phyloP scores from a whole-genome alignment of 306 rosid species.

The Mimosa pudica region DNA sequence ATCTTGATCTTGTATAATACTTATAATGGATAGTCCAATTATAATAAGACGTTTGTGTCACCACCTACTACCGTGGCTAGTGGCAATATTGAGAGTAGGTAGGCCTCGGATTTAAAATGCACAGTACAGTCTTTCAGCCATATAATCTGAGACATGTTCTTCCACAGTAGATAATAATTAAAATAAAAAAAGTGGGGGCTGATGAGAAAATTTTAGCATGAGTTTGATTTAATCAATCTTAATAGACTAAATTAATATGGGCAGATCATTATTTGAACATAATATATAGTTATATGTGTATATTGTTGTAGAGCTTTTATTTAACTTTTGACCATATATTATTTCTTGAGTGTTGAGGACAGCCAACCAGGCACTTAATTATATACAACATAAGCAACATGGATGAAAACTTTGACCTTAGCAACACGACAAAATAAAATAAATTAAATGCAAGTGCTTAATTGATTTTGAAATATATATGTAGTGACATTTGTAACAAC shows the following conservation, averaged over 20 bases:
- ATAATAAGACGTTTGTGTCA: not conserved
- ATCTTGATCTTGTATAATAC: too few species aligned
- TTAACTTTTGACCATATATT: not conserved
- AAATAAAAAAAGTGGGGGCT: too few species aligned
- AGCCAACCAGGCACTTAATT: not conserved
- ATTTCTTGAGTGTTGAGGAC: not conserved
- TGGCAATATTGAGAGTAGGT: not conserved
- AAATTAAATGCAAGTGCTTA: too few species aligned
- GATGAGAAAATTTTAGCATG: not conserved
- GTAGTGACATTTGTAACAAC: too few species aligned
- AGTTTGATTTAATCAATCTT: not conserved
- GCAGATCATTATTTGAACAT: not conserved
- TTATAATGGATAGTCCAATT: not conserved
- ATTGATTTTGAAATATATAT: not conserved
- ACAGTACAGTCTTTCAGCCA: not conserved
- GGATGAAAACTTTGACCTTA: not conserved
- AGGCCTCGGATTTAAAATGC: not conserved
- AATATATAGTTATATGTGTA: not conserved
- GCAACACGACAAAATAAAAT: not conserved
- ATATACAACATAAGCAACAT: not conserved
- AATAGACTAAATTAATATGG: not conserved
- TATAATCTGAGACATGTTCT: not conserved
- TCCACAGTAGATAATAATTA: not conserved
- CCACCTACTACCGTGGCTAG: not conserved
- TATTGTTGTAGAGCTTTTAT: too few species aligned